Conservation (phyloP, 139 green algal species). For the Coccomyxa sp. region DNA sequence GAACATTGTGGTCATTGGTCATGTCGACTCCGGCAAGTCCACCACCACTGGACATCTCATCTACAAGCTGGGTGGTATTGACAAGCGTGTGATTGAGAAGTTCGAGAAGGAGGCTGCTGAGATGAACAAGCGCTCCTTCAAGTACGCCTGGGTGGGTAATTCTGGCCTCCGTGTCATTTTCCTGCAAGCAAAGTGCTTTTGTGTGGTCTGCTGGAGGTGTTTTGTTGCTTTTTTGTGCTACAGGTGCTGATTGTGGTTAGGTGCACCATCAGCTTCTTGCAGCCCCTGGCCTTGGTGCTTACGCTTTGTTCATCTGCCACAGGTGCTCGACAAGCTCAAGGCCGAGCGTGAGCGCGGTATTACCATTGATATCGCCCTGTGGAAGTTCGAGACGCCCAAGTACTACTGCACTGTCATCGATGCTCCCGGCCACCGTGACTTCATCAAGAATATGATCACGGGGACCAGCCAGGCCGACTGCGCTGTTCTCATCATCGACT, state of each 20-base stretch:
- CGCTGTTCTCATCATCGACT: conserved; percentile 90
- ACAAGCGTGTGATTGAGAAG: conserved; percentile 95
- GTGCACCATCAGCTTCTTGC: too few species aligned
- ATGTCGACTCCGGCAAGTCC: conserved; percentile 81
- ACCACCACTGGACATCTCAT: conserved; percentile 95
- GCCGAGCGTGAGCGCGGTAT: conserved; percentile 92
- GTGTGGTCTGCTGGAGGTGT: neutral
- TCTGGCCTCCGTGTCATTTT: neutral
- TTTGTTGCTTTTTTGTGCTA: neutral
- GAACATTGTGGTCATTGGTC: conserved; percentile 38
- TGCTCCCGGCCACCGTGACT: conserved; percentile 93
- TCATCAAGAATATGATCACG: conserved; percentile 99
- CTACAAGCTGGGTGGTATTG: conserved; percentile 98
- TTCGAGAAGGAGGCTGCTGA: conserved; percentile 73
- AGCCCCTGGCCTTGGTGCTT: neutral
- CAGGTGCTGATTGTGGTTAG: neutral
- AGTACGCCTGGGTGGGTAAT: conserved; percentile 69
- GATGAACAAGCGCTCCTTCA: conserved; percentile 68
- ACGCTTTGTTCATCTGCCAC: neutral
- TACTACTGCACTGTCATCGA: conserved; percentile 99
- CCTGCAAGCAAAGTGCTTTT: neutral
- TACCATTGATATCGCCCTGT: conserved; percentile 78
- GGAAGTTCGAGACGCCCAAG: conserved; percentile 98
- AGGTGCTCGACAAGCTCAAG: conserved; percentile 92
- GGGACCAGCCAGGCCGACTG: conserved; percentile 89